phyloP scores from a whole-genome alignment of 1,139 yeast genomes.

The Groenewaldozyma sp. region DNA sequence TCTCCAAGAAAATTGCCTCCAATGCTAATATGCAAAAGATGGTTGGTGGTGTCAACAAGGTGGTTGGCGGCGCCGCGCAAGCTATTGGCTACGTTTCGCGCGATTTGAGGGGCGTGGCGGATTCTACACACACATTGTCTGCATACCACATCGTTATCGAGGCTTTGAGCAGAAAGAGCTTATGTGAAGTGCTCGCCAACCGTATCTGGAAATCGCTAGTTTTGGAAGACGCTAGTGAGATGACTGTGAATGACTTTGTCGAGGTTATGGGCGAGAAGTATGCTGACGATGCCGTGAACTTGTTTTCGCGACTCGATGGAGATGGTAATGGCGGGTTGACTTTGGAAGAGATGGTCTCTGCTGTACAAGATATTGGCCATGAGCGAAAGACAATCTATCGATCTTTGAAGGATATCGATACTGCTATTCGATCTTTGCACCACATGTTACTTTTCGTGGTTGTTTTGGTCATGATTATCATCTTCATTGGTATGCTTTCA shows the following conservation, averaged over 20 bases:
- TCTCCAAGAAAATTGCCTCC: constrained; percentile 12
- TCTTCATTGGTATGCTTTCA: constrained; percentile 35
- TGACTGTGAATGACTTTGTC: constrained; percentile 30
- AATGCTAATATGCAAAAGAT: constrained; percentile 21
- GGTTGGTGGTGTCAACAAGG: constrained; percentile 24
- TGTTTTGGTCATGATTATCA: constrained; percentile 27
- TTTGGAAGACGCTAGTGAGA: constrained; percentile 30
- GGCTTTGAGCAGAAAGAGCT: constrained; percentile 25
- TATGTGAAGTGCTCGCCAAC: constrained; percentile 29
- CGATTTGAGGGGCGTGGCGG: constrained; percentile 15
- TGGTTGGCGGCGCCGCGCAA: constrained; percentile 26
- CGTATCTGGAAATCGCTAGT: constrained; percentile 37
- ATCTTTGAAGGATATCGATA: constrained; percentile 34
- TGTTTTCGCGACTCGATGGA: constrained; percentile 30
- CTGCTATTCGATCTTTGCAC: constrained; percentile 34
- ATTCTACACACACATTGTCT: constrained; percentile 8
- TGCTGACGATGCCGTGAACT: constrained; percentile 26
- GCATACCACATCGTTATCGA: constrained; percentile 28
- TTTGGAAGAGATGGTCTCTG: constrained; percentile 31
- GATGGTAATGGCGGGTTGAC: constrained; percentile 33
- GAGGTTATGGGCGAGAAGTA: constrained; percentile 29
- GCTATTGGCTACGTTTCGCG: constrained; percentile 26
- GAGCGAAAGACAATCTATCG: constrained; percentile 31
- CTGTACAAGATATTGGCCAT: constrained; percentile 28
- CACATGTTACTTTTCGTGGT: constrained; percentile 30